Evolutionary conservation across 495 filamentous ascomycete genomes (phyloP).

Genomic region (Choiromyces venosus): DNA sequence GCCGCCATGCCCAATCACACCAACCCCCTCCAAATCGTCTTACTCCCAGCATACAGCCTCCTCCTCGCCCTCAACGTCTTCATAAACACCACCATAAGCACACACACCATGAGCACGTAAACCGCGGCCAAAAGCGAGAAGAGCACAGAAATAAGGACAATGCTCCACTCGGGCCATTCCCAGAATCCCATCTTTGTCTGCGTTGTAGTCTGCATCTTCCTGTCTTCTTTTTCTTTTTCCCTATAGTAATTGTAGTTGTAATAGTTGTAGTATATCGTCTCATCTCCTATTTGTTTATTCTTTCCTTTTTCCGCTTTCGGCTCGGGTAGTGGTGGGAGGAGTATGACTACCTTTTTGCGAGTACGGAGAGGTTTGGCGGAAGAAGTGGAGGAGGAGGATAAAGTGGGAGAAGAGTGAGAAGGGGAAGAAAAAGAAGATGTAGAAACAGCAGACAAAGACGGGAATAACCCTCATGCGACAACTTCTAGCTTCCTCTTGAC

Average conservation of each 20-base stretch:
- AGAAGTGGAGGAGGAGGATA: not conserved
- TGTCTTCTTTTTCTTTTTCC: not conserved
- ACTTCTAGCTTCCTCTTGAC: conserved; percentile 27
- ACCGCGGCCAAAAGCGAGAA: not conserved
- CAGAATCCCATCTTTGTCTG: not conserved
- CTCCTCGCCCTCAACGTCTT: not conserved
- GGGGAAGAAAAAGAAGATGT: not conserved
- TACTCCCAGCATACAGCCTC: not conserved
- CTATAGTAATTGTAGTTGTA: not conserved
- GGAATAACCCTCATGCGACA: conserved; percentile 9
- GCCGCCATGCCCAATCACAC: not conserved
- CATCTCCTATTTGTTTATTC: not conserved
- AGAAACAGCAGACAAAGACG: not conserved
- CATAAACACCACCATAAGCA: not conserved
- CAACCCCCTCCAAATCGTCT: not conserved
- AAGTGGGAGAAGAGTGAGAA: not conserved
- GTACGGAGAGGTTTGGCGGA: not conserved
- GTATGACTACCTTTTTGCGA: not conserved
- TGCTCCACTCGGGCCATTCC: not conserved
- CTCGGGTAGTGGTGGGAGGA: too few species aligned
- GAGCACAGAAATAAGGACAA: not conserved
- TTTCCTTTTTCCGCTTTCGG: not conserved
- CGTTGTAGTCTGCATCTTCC: not conserved
- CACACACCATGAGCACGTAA: not conserved
- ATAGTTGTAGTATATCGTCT: not conserved